Conservation (phyloP, 257 asterid genomes). For the Cynanchum wilfordii region DNA sequence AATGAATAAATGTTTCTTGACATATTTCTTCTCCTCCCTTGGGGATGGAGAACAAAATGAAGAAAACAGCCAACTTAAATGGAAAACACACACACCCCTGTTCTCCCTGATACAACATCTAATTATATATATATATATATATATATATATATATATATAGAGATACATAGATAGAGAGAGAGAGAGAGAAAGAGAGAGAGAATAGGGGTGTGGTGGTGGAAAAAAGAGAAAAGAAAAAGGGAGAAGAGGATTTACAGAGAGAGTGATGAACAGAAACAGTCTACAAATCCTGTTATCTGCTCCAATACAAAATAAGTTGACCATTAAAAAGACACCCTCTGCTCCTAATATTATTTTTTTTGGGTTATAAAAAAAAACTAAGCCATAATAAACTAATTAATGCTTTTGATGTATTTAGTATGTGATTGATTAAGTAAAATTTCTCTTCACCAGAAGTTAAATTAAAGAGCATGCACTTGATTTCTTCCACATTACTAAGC, state of each 20-base stretch:
- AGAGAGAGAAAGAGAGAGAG: conserved; percentile 1
- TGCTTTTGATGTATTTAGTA: conserved; percentile 19
- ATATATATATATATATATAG: too few relatives aligned
- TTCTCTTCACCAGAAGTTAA: conserved; percentile 1
- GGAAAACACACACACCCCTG: not conserved
- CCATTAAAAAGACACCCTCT: conserved; percentile 36
- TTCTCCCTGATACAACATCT: conserved; percentile 44
- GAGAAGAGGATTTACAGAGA: conserved; percentile 19
- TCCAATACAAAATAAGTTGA: conserved; percentile 12
- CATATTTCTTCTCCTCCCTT: conserved; percentile 20
- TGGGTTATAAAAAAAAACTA: conserved; percentile 6
- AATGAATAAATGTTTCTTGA: conserved; percentile 4
- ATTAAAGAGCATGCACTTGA: conserved; percentile 23
- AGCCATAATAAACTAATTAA: conserved; percentile 1
- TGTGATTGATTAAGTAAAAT: not conserved
- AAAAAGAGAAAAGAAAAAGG: not conserved
- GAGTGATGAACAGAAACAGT: conserved; percentile 22
- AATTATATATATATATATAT: too few relatives aligned
- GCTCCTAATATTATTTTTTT: conserved; percentile 32
- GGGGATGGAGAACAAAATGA: conserved; percentile 17
- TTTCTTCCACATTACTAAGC: conserved; percentile 68
- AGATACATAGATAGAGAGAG: too few relatives aligned
- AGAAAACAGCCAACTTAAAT: not conserved
- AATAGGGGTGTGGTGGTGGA: not conserved
- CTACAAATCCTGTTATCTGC: conserved; percentile 8